Percentiles rank a stretch among this genome's conserved stretches.
Evolutionary conservation across 139 green algal species (phyloP).

Genomic region (Desmodesmus armatus): DNA sequence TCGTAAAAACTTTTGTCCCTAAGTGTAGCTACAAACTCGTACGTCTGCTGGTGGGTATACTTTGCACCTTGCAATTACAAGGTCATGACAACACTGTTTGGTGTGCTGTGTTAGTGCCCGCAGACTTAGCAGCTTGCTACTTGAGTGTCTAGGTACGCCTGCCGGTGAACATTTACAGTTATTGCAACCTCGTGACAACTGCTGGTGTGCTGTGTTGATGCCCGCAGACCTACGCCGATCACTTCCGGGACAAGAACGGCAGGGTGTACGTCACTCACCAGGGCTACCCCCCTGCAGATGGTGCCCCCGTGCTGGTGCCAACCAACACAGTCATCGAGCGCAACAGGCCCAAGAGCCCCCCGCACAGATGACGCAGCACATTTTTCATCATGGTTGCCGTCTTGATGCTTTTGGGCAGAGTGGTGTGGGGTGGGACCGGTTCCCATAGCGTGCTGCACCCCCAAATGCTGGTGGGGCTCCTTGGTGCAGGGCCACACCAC

Average conservation of each 20-base stretch:
- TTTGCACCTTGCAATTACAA: background rate
- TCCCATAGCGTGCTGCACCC: too few species aligned
- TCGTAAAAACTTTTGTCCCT: too few species aligned
- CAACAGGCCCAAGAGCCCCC: conserved; percentile 68
- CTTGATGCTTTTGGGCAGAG: too few species aligned
- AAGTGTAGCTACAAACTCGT: too few species aligned
- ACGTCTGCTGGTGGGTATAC: background rate
- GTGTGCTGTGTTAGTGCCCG: background rate
- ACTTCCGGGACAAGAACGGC: conserved; percentile 72
- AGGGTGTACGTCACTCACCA: conserved; percentile 54
- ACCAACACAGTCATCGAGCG: conserved; percentile 77
- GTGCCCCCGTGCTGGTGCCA: conserved; percentile 70
- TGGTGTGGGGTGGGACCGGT: too few species aligned
- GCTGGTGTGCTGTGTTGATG: background rate
- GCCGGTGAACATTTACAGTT: background rate
- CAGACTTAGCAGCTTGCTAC: background rate
- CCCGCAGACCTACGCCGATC: conserved; percentile 57
- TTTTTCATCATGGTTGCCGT: too few species aligned
- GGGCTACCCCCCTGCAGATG: conserved; percentile 54
- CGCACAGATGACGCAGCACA: conserved; percentile 5
- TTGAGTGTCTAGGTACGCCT: too few species aligned
- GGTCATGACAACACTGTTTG: background rate
- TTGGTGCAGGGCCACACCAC: too few species aligned
- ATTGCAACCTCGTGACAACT: background rate
- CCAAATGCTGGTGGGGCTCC: too few species aligned